A percentile compares a stretch with the other conserved stretches of the same genome.
Conservation (phyloP, 1,284 basidiomycete genomes). For the Xanthoconium separans region DNA sequence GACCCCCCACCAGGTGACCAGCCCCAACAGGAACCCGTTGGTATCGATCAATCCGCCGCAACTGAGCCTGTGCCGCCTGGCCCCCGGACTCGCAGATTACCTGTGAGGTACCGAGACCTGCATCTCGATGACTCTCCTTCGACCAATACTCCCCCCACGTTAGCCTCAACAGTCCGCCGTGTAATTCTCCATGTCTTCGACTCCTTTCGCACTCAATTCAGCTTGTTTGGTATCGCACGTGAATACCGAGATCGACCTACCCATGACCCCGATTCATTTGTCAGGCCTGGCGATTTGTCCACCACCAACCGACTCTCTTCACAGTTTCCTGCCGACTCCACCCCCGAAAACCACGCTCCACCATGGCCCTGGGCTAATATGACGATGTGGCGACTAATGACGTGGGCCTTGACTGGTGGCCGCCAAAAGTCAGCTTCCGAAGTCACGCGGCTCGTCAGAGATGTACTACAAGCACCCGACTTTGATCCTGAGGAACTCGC, state of each 20-base stretch:
- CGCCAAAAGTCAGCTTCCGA: background rate
- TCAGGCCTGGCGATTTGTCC: too few species aligned
- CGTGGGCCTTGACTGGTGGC: background rate
- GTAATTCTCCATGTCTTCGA: constrained; percentile 36
- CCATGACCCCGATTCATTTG: background rate
- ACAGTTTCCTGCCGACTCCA: too few species aligned
- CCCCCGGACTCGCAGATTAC: too few species aligned
- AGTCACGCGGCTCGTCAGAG: background rate
- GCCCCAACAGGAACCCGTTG: too few species aligned
- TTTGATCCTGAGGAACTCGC: background rate
- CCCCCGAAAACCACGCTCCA: too few species aligned
- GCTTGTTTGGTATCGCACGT: constrained; percentile 17
- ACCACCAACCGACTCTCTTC: too few species aligned
- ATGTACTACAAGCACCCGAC: background rate
- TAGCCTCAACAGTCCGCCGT: constrained; percentile 23
- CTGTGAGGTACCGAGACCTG: too few species aligned
- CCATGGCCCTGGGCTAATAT: constrained; percentile 1
- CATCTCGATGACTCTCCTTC: too few species aligned
- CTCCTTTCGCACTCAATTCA: constrained; percentile 7
- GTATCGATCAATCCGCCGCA: too few species aligned
- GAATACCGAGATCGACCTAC: constrained; percentile 25
- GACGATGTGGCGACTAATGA: constrained; percentile 1
- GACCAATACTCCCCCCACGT: too few species aligned
- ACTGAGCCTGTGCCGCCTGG: too few species aligned
- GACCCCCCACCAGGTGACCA: too few species aligned